These are phyloP conservation scores for Ceratocystiopsis brevicomis DNA, from an alignment of 2,329 filamentous ascomycete genomes.

Conservation along the genomic window DNA sequence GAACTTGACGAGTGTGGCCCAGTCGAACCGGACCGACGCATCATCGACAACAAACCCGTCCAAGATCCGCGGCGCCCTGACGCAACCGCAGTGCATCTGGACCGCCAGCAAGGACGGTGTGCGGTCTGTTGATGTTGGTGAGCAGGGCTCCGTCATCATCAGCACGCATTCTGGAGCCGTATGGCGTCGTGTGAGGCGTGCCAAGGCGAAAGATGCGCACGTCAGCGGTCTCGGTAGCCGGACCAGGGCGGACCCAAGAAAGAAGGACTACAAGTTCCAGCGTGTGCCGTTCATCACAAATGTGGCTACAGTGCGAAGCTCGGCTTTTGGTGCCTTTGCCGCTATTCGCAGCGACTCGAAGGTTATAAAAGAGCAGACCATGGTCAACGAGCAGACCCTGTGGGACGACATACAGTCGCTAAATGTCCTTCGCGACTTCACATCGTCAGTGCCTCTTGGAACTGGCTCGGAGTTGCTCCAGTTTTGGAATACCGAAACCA, in stretches of 20 bases:
- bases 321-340: conserved; percentile 75
- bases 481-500: conserved; percentile 21
- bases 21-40: conserved; percentile 24
- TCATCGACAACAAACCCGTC: conserved; percentile 81
- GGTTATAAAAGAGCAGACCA: conserved; percentile 54
- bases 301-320: conserved; percentile 68
- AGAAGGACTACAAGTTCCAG: conserved; percentile 90
- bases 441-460: conserved; percentile 20
- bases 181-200: conserved; percentile 71
- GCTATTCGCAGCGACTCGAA: conserved; percentile 71
- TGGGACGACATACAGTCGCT: conserved; percentile 58
- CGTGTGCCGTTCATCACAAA: conserved; percentile 76
- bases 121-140: conserved; percentile 69
- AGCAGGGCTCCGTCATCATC: conserved; percentile 87
- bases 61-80: conserved; percentile 72
- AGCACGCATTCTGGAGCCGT: conserved; percentile 84
- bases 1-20: conserved; percentile 48
- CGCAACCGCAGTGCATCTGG: conserved; percentile 68
- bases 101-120: conserved; percentile 73
- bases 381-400: conserved; percentile 45
- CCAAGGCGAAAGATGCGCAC: conserved; percentile 54
- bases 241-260: conserved; percentile 31
- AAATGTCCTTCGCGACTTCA: conserved; percentile 46
- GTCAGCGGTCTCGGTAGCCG: conserved; percentile 8
- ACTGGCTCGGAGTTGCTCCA: conserved; percentile 22